Conservation (phyloP, 2,329 filamentous ascomycete species). For the Neospermospora avenae region DNA sequence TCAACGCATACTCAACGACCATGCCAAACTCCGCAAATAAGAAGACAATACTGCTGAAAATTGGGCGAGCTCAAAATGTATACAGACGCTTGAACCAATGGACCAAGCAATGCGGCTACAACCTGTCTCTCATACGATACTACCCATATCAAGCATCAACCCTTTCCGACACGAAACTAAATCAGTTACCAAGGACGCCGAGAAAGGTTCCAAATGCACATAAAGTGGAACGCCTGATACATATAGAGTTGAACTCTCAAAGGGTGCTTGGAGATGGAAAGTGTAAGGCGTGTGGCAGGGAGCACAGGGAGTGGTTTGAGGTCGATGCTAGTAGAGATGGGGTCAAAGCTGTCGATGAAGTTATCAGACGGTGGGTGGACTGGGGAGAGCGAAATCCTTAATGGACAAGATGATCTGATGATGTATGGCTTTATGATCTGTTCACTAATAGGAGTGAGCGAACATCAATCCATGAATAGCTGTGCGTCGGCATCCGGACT, state of each 20-base stretch:
- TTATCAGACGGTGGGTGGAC: conserved; percentile 78
- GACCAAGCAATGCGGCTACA: conserved; percentile 88
- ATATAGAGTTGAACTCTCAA: conserved; percentile 73
- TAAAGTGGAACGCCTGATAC: conserved; percentile 84
- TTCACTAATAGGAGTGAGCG: neutral
- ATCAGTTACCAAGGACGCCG: conserved; percentile 39
- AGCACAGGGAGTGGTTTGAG: conserved; percentile 95
- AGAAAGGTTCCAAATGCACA: conserved; percentile 81
- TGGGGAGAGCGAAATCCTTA: conserved; percentile 48
- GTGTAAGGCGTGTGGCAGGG: conserved; percentile 76
- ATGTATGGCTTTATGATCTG: neutral
- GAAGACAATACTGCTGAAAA: conserved; percentile 67
- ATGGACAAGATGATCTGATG: neutral
- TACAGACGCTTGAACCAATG: conserved; percentile 89
- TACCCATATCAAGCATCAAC: conserved; percentile 68
- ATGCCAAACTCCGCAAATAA: conserved; percentile 31
- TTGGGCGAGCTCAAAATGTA: conserved; percentile 73
- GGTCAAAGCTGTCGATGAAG: conserved; percentile 65
- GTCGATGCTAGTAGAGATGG: conserved; percentile 71
- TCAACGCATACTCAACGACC: conserved; percentile 47
- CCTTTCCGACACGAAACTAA: conserved; percentile 13
- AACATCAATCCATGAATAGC: neutral
- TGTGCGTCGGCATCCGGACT: neutral
- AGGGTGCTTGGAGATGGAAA: conserved; percentile 52
- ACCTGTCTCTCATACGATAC: conserved; percentile 81